Evolutionary conservation across 768 basidiomycete species (phyloP).

Genomic region (Trametes sanguinea): DNA sequence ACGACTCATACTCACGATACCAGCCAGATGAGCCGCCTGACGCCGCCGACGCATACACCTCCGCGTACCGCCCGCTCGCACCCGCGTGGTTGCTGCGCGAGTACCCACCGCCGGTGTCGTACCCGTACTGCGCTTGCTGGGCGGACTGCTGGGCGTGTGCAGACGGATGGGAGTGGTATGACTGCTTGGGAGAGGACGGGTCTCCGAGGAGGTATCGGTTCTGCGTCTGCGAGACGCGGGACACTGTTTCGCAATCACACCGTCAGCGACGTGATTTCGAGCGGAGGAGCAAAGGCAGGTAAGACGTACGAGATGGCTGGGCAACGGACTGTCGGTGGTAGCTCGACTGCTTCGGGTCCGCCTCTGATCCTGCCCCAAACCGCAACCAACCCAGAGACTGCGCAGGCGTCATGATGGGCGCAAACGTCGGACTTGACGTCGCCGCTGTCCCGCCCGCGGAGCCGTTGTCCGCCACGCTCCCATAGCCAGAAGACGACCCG

Average conservation of each 20-base stretch:
- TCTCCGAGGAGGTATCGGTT: slow-evolving; percentile 10
- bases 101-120: slow-evolving; percentile 7
- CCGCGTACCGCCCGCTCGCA: neutral
- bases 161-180: neutral
- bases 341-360: slow-evolving; percentile 3
- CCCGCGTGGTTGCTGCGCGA: neutral
- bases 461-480: slow-evolving; percentile 8
- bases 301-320: slow-evolving; percentile 12
- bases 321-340: slow-evolving; percentile 11
- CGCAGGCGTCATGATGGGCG: slow-evolving; percentile 28
- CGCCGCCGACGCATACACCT: slow-evolving; percentile 12
- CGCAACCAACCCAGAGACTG: slow-evolving; percentile 24
- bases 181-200: neutral
- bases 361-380: neutral
- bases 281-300: neutral
- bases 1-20: neutral
- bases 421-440: slow-evolving; percentile 16
- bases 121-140: slow-evolving; percentile 4
- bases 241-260: slow-evolving; percentile 1
- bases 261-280: neutral
- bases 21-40: neutral
- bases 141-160: neutral
- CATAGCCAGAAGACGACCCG: slow-evolving; percentile 10
- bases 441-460: neutral
- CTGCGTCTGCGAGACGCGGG: slow-evolving; percentile 19